phyloP scores from a whole-genome alignment of 1,139 yeast species.

The Yamadazyma dendronema region DNA sequence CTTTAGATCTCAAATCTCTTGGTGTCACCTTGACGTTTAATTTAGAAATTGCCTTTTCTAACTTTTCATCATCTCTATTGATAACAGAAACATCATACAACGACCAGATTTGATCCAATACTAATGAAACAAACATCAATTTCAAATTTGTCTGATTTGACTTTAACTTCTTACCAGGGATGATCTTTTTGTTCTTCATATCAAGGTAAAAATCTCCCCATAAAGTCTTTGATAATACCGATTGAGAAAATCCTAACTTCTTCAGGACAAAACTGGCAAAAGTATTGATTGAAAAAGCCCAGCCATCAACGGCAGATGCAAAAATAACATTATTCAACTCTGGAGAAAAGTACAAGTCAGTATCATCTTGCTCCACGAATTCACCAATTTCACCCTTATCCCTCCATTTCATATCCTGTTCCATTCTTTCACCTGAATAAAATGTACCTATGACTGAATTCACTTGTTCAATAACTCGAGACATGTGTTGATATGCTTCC shows the following conservation, averaged over 20 bases:
- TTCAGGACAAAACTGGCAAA: conserved; percentile 84
- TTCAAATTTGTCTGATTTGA: conserved; percentile 54
- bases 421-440: conserved; percentile 91
- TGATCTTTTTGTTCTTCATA: conserved; percentile 81
- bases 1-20: conserved; percentile 79
- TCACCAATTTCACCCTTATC: conserved; percentile 59
- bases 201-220: conserved; percentile 96
- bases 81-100: conserved; percentile 71
- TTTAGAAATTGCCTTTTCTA: conserved; percentile 72
- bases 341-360: conserved; percentile 86
- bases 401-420: conserved; percentile 82
- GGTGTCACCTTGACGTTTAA: conserved; percentile 68
- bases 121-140: conserved; percentile 84
- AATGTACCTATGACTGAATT: conserved; percentile 94
- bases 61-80: conserved; percentile 66
- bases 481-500: conserved; percentile 83
- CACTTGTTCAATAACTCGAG: conserved; percentile 83
- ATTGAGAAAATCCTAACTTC: conserved; percentile 80
- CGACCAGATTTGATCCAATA: conserved; percentile 91
- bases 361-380: conserved; percentile 74
- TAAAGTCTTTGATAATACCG: conserved; percentile 76
- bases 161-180: conserved; percentile 54
- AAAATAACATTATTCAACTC: conserved; percentile 88
- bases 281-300: conserved; percentile 94
- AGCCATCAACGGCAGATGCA: conserved; percentile 93